Conservation (phyloP, 805 yeast genomes). For the Yarrowia divulgata region DNA sequence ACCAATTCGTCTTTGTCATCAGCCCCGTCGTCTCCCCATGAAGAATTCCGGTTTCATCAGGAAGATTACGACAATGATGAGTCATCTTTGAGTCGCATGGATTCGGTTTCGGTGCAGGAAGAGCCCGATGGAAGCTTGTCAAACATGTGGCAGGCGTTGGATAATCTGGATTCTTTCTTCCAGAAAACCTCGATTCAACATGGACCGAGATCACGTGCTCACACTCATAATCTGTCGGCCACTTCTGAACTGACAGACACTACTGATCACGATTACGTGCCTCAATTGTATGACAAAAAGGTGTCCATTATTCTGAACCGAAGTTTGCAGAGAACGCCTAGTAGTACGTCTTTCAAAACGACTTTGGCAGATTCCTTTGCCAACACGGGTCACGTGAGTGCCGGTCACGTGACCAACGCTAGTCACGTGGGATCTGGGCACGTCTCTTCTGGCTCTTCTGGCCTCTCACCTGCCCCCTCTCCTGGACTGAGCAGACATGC, state of each 20-base stretch:
- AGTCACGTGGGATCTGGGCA: neutral
- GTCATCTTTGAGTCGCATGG: slow-evolving; percentile 50
- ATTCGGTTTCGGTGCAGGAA: slow-evolving; percentile 59
- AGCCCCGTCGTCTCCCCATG: slow-evolving; percentile 23
- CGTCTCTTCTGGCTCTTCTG: neutral
- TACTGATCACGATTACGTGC: slow-evolving; percentile 70
- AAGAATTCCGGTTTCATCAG: slow-evolving; percentile 59
- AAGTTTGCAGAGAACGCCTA: slow-evolving; percentile 74
- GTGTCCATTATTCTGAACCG: slow-evolving; percentile 77
- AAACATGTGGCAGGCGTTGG: slow-evolving; percentile 91
- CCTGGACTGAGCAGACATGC: slow-evolving; percentile 2
- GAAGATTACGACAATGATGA: slow-evolving; percentile 58
- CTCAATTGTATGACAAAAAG: slow-evolving; percentile 79
- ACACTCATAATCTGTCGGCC: slow-evolving; percentile 61
- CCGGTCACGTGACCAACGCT: too few species aligned
- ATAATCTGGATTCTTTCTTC: slow-evolving; percentile 86
- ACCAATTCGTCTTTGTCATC: slow-evolving; percentile 39
- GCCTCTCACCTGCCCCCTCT: slow-evolving; percentile 1
- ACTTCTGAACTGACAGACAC: slow-evolving; percentile 62
- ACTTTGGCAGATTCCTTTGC: slow-evolving; percentile 71
- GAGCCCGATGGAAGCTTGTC: slow-evolving; percentile 73
- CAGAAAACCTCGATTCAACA: slow-evolving; percentile 59
- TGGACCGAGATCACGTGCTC: slow-evolving; percentile 45
- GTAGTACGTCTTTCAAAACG: slow-evolving; percentile 78
- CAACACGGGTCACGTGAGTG: neutral